phyloP scores from a whole-genome alignment of 2,329 filamentous ascomycete species.

The Trichoderma oligosporum region DNA sequence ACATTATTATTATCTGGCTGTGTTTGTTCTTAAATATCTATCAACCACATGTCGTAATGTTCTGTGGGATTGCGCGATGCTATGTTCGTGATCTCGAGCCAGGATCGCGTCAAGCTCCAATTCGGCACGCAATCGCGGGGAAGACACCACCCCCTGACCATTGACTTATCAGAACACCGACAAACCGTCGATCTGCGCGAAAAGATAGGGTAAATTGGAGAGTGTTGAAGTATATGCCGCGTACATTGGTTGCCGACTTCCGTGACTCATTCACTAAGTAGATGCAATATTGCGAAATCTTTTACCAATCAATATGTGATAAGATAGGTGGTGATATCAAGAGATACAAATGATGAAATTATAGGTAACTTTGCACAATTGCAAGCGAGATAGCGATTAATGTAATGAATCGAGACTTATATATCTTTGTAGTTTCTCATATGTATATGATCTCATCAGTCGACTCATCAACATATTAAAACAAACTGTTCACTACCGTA shows the following conservation, averaged over 20 bases:
- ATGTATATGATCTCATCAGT: neutral
- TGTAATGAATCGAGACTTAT: neutral
- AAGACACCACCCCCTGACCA: slow-evolving; percentile 4
- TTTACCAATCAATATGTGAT: slow-evolving; percentile 7
- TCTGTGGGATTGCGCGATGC: slow-evolving; percentile 1
- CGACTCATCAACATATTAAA: no score
- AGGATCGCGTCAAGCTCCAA: slow-evolving; percentile 11
- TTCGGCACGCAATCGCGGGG: slow-evolving; percentile 18
- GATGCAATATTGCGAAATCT: neutral
- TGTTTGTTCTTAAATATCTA: neutral
- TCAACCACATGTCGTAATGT: neutral
- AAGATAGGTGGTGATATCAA: neutral
- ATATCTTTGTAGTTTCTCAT: neutral
- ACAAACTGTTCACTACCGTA: no score
- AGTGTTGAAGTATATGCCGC: neutral
- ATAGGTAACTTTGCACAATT: slow-evolving; percentile 16
- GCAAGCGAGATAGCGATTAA: neutral
- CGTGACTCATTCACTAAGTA: neutral
- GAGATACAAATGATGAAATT: slow-evolving; percentile 10
- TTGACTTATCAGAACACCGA: neutral
- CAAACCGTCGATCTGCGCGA: neutral
- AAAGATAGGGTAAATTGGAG: neutral
- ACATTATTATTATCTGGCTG: neutral
- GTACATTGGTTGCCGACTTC: slow-evolving; percentile 1
- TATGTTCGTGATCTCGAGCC: slow-evolving; percentile 4